phyloP scores from a whole-genome alignment of 352 stramenopile genomes.

The Stephanocyclus meneghinianus region DNA sequence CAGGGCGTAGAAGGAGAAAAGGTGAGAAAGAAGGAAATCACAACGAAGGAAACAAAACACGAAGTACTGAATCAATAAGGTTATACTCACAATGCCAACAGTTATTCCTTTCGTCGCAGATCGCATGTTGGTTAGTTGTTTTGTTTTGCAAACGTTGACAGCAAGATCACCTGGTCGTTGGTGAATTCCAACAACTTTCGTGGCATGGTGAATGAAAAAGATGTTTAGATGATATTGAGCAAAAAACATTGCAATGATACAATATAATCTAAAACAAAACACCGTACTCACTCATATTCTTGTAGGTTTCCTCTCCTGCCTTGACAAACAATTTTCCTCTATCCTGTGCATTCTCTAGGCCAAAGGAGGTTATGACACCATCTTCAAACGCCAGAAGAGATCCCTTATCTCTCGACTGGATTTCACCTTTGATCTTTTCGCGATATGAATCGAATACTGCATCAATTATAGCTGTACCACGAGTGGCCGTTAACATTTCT shows the following conservation, averaged over 20 bases:
- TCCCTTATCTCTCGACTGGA: constrained; percentile 82
- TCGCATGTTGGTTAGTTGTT: constrained; percentile 98
- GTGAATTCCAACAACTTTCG: constrained; percentile 90
- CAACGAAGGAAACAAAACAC: not conserved
- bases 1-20: not conserved
- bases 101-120: constrained; percentile 95
- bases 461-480: constrained; percentile 96
- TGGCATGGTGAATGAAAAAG: constrained; percentile 1
- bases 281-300: constrained; percentile 88
- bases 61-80: not conserved
- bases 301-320: constrained; percentile 91
- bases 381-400: constrained; percentile 85
- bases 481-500: constrained; percentile 93
- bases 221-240: not conserved
- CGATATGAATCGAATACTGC: constrained; percentile 97
- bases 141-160: constrained; percentile 98
- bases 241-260: not conserved
- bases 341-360: constrained; percentile 93
- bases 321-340: constrained; percentile 95
- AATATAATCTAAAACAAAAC: not conserved
- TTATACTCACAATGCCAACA: constrained; percentile 84
- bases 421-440: constrained; percentile 74
- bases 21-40: not conserved
- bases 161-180: constrained; percentile 94
- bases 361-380: constrained; percentile 87